Percentiles rank a stretch among this genome's conserved stretches.
Conservation (phyloP, 2,329 filamentous ascomycete species). For the Alternaria postmessia region DNA sequence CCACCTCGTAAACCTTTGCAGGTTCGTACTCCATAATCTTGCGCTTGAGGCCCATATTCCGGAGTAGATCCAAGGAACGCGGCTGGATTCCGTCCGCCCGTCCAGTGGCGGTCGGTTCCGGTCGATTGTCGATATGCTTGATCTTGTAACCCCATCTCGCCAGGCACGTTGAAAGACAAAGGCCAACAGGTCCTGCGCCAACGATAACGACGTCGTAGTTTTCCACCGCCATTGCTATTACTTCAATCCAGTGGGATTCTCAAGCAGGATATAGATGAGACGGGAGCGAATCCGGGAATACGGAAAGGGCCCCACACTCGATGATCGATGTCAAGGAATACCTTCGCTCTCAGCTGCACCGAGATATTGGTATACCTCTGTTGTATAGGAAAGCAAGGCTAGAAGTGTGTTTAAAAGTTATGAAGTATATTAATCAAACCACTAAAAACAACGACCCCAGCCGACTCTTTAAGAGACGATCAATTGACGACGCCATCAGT, state of each 20-base stretch:
- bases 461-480: conserved; percentile 19
- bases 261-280: neutral
- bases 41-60: conserved; percentile 89
- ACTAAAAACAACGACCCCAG: conserved; percentile 6
- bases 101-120: conserved; percentile 84
- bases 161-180: conserved; percentile 86
- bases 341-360: conserved; percentile 2
- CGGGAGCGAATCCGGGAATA: conserved; percentile 6
- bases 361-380: neutral
- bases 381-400: neutral
- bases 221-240: conserved; percentile 43
- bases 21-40: conserved; percentile 88
- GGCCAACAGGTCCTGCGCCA: conserved; percentile 86
- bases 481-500: conserved; percentile 16
- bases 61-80: conserved; percentile 82
- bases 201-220: conserved; percentile 79
- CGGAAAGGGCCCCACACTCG: conserved; percentile 2
- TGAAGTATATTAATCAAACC: neutral
- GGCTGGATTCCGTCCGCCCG: conserved; percentile 93
- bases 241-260: neutral
- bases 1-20: conserved; percentile 80
- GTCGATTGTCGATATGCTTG: conserved; percentile 91
- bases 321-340: conserved; percentile 14
- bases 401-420: neutral
- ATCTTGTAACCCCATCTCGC: conserved; percentile 94